These are phyloP conservation scores for Clavispora asparagi DNA, from an alignment of 805 yeast species.

Conservation along the genomic window DNA sequence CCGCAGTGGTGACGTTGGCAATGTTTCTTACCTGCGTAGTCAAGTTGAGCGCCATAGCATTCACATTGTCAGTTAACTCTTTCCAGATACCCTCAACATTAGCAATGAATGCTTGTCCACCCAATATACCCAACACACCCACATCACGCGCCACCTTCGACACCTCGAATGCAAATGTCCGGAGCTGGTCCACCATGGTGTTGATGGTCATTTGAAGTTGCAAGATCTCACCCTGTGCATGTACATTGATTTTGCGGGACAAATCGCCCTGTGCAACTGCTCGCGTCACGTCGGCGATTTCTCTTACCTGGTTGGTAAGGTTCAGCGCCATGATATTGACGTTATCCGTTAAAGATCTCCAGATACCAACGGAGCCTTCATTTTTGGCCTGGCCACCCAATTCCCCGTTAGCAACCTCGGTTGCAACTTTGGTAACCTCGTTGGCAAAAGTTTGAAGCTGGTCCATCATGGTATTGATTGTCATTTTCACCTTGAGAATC, in stretches of 20 bases:
- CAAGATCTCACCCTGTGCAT: slow-evolving; percentile 86
- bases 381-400: slow-evolving; percentile 86
- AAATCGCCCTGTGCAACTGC: slow-evolving; percentile 87
- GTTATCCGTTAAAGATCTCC: slow-evolving; percentile 80
- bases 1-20: slow-evolving; percentile 85
- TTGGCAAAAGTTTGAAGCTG: slow-evolving; percentile 76
- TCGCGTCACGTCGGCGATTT: slow-evolving; percentile 83
- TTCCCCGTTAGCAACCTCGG: slow-evolving; percentile 87
- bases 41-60: slow-evolving; percentile 84
- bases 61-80: slow-evolving; percentile 79
- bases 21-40: slow-evolving; percentile 86
- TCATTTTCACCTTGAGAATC: slow-evolving; percentile 70
- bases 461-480: slow-evolving; percentile 86
- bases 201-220: slow-evolving; percentile 83
- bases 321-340: slow-evolving; percentile 87
- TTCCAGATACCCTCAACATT: slow-evolving; percentile 87
- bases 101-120: slow-evolving; percentile 80
- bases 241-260: slow-evolving; percentile 78
- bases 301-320: slow-evolving; percentile 65
- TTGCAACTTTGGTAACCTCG: slow-evolving; percentile 81
- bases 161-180: slow-evolving; percentile 81
- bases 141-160: slow-evolving; percentile 85
- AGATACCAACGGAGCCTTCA: slow-evolving; percentile 80
- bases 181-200: slow-evolving; percentile 81
- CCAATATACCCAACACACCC: slow-evolving; percentile 83